phyloP scores from a whole-genome alignment of 2,329 filamentous ascomycete genomes.

The Fonsecaea pedrosoi region DNA sequence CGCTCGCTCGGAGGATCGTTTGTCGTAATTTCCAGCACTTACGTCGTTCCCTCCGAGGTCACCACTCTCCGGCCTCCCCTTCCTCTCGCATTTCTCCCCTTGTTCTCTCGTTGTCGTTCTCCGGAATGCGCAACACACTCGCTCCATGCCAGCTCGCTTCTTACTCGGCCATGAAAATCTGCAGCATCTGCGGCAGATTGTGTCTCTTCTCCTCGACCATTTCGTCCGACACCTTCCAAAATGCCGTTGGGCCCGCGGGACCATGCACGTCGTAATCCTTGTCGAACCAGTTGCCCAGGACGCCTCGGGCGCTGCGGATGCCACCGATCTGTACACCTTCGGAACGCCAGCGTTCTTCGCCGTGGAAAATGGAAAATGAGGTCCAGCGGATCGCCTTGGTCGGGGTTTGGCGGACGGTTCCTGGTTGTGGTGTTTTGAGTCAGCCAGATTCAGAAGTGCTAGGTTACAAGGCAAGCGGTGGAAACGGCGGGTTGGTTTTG shows the following conservation, averaged over 20 bases:
- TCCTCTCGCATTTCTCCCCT: no score
- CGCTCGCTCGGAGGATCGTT: no score
- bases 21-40: no score
- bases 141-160: background rate
- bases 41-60: no score
- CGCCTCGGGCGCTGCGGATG: constrained; percentile 67
- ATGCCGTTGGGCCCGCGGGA: constrained; percentile 75
- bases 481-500: background rate
- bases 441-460: background rate
- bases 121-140: background rate
- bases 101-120: no score
- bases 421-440: constrained; percentile 44
- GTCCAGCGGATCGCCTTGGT: constrained; percentile 79
- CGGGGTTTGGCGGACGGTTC: constrained; percentile 68
- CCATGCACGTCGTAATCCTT: constrained; percentile 73
- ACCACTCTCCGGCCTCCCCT: background rate
- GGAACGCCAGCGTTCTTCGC: constrained; percentile 75
- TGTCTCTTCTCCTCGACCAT: constrained; percentile 40
- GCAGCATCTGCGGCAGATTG: constrained; percentile 13
- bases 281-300: constrained; percentile 80
- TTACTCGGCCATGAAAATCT: constrained; percentile 24
- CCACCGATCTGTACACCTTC: constrained; percentile 79
- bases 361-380: constrained; percentile 68
- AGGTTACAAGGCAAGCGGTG: constrained; percentile 22
- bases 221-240: constrained; percentile 74